Evolutionary conservation across 345 rosid species (phyloP), one percentile per base, ranked within the genome.

Genomic region (Citrus hindsii): DNA sequence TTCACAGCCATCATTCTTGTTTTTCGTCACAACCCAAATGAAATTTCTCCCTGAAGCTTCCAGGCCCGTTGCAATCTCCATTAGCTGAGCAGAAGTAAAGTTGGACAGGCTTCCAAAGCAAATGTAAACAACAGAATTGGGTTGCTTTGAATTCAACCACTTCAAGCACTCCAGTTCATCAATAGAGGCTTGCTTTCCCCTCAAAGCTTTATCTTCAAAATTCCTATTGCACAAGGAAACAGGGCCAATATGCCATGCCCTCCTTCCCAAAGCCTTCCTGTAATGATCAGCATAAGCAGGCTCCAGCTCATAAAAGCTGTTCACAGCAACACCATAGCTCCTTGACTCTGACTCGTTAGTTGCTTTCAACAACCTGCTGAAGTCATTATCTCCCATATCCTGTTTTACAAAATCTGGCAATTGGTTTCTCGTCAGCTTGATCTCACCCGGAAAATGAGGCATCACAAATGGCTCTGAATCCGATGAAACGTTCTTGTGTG

Each of bases 221-320:
- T 22, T 73, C 25, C 27, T 70, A 7, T 81, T 83, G 69, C 83
- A 82, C 1, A 84, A 68, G 0, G 85, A 81, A 12, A 87, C 70
- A 0, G 86, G 90, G n/a, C 89, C 91, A 1, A 81, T 27, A 46
- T 81, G 85, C 91, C 91, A 90, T 42, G 88, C 82, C 59, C 67
- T 87, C 35, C 77, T 79, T 13, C 90, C 88, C 53, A 82, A 21
- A n/a, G 48, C 79, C 1, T 83, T 78, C 77, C 84, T 71, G 80
- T 60, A 80, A 79, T 77, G 61, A 77, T 90, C 86, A 4, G 82
- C 89, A 62, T 87, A 87, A 60, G 48, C 77, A 1, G 78, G 75
- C 55, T 90, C 88, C 5, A 87, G 84, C 69, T 90, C 88, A 42
- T 85, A 88, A 80, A 85, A 87, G 25, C 90, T 85, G 74, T 90